Conservation (phyloP, 2,329 filamentous ascomycete species). For the Beauveria rudraprayagi region DNA sequence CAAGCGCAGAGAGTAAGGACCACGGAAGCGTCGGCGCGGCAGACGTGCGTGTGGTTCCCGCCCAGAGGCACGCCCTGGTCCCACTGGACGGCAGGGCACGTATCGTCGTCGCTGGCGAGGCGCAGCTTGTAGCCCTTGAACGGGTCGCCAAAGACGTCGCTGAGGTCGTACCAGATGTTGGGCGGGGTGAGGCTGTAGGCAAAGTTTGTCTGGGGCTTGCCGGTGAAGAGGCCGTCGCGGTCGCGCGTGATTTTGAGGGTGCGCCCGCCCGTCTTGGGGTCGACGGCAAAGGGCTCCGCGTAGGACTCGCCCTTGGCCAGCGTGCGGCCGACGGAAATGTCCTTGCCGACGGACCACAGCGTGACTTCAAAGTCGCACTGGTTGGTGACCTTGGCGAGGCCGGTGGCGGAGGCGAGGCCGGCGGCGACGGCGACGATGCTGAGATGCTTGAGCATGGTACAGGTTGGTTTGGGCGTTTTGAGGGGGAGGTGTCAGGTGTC, state of each 20-base stretch:
- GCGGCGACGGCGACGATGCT: slow-evolving; percentile 18
- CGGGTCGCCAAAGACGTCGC: slow-evolving; percentile 31
- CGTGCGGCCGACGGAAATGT: slow-evolving; percentile 19
- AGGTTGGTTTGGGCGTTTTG: background rate
- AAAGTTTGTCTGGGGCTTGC: slow-evolving; percentile 31
- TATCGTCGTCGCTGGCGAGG: slow-evolving; percentile 20
- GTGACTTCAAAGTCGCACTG: slow-evolving; percentile 27
- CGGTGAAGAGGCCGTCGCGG: slow-evolving; percentile 29
- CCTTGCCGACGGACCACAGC: slow-evolving; percentile 30
- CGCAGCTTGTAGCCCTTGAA: slow-evolving; percentile 27
- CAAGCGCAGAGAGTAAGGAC: slow-evolving; percentile 28
- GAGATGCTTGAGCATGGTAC: slow-evolving; percentile 7
- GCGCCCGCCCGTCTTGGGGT: slow-evolving; percentile 30
- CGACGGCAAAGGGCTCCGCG: slow-evolving; percentile 26
- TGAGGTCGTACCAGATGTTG: slow-evolving; percentile 33
- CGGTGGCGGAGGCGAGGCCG: slow-evolving; percentile 20
- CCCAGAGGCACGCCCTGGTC: slow-evolving; percentile 25
- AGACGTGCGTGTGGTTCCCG: slow-evolving; percentile 31
- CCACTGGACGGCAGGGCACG: slow-evolving; percentile 30
- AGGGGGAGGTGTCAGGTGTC: background rate
- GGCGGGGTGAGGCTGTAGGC: slow-evolving; percentile 29
- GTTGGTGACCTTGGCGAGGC: slow-evolving; percentile 29
- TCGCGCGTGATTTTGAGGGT: slow-evolving; percentile 30
- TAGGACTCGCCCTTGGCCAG: slow-evolving; percentile 22
- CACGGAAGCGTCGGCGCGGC: slow-evolving; percentile 24